Percentiles rank a stretch among this genome's conserved stretches.
Evolutionary conservation across 495 filamentous ascomycete species (phyloP).

Genomic region (Jackrogersella minutella): DNA sequence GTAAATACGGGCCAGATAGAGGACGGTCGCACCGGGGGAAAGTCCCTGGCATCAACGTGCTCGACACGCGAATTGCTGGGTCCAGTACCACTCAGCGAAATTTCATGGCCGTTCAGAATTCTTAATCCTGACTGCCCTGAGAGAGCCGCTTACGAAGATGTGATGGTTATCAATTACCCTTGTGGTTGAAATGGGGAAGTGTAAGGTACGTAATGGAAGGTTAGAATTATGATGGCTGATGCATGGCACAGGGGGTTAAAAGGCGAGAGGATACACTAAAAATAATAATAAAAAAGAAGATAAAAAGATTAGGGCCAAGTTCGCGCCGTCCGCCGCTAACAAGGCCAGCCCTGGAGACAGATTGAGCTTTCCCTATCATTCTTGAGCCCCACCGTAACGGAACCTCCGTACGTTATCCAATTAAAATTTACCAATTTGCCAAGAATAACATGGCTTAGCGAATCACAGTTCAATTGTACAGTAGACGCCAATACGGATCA

Average conservation of each 20-base stretch:
- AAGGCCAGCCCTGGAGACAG: neutral
- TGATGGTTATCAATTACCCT: neutral
- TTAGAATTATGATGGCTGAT: constrained; percentile 21
- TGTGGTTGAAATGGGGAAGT: neutral
- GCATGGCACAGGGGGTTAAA: constrained; percentile 34
- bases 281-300: neutral
- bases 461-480: constrained; percentile 15
- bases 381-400: constrained; percentile 22
- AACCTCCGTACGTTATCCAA: constrained; percentile 29
- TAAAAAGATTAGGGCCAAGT: constrained; percentile 25
- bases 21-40: constrained; percentile 11
- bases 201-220: neutral
- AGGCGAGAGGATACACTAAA: too few species aligned
- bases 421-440: constrained; percentile 20
- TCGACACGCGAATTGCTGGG: constrained; percentile 24
- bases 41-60: constrained; percentile 37
- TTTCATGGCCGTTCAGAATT: constrained; percentile 4
- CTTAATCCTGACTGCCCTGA: constrained; percentile 10
- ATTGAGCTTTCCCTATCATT: constrained; percentile 10
- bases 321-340: constrained; percentile 27
- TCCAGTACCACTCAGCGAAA: constrained; percentile 23
- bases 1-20: neutral
- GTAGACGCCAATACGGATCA: neutral
- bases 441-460: constrained; percentile 19
- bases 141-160: neutral